Conservation (phyloP, 2,329 filamentous ascomycete genomes). For the Colletotrichum sidae region DNA sequence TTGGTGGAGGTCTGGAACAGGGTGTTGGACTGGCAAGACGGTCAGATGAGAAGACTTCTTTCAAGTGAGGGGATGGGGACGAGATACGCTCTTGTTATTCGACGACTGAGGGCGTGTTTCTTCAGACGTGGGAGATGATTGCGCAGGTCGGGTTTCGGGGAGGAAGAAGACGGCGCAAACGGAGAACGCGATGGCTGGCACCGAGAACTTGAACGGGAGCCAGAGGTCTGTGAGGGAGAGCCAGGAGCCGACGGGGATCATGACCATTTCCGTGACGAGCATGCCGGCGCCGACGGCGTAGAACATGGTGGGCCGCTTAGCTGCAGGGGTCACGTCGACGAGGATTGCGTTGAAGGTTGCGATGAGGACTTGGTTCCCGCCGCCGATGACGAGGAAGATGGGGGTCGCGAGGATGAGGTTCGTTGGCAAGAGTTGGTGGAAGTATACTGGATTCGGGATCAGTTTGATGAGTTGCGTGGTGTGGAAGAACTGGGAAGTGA, state of each 20-base stretch:
- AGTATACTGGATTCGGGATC: background rate
- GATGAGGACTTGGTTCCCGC: slow-evolving; percentile 7
- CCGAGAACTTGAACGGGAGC: slow-evolving; percentile 8
- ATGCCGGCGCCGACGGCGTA: background rate
- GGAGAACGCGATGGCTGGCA: background rate
- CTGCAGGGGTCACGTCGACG: background rate
- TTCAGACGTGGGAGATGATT: too few species aligned
- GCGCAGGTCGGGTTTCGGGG: background rate
- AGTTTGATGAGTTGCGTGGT: background rate
- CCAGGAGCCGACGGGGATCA: background rate
- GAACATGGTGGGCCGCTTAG: background rate
- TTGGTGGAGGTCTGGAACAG: background rate
- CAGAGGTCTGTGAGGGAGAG: slow-evolving; percentile 6
- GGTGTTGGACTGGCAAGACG: too few species aligned
- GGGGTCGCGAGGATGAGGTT: slow-evolving; percentile 3
- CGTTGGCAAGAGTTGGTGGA: background rate
- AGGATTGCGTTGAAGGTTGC: slow-evolving; percentile 2
- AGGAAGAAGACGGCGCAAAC: background rate
- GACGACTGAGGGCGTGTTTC: too few species aligned
- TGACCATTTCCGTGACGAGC: background rate
- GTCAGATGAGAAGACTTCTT: too few species aligned
- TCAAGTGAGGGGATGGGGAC: too few species aligned
- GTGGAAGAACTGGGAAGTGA: background rate
- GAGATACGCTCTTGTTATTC: too few species aligned
- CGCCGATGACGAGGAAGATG: slow-evolving; percentile 4